Percentiles rank a stretch among this genome's conserved stretches.
Conservation (phyloP, 176 grass and related monocot genomes). For the Cenchrus americanus region DNA sequence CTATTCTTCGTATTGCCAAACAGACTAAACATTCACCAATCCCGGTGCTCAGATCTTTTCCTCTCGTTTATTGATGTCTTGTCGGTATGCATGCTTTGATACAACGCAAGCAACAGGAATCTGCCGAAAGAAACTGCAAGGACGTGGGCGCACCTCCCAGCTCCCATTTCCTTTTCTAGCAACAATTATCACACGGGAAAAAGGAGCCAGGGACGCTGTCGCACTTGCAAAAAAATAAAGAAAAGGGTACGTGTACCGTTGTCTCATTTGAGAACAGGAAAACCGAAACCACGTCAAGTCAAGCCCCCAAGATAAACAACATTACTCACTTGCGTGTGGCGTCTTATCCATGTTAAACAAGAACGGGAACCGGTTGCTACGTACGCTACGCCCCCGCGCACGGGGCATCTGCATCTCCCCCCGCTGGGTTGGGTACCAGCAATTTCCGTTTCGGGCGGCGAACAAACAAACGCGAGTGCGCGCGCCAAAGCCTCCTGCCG, state of each 20-base stretch:
- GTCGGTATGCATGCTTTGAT: too few species aligned
- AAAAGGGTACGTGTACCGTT: not conserved
- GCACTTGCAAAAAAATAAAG: not conserved
- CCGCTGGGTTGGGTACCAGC: not conserved
- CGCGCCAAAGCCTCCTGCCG: not conserved
- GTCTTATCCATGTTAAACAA: constrained; percentile 36
- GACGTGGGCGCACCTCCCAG: not conserved
- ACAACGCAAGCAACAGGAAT: not conserved
- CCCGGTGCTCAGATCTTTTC: too few species aligned
- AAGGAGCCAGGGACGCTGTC: not conserved
- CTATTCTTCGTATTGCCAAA: too few species aligned
- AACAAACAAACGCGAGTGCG: constrained; percentile 34
- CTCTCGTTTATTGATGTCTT: too few species aligned
- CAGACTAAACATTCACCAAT: too few species aligned
- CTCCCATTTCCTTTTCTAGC: constrained; percentile 28
- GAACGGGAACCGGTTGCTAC: not conserved
- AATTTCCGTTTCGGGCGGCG: constrained; percentile 44
- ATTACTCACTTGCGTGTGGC: not conserved
- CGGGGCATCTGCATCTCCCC: not conserved
- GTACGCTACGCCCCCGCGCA: not conserved
- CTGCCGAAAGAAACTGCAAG: not conserved
- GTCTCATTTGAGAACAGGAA: not conserved
- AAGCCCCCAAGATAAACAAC: not conserved
- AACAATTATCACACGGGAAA: constrained; percentile 12
- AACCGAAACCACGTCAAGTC: constrained; percentile 27